phyloP scores from a whole-genome alignment of 1,139 yeast species.

The Pichia cactophila region DNA sequence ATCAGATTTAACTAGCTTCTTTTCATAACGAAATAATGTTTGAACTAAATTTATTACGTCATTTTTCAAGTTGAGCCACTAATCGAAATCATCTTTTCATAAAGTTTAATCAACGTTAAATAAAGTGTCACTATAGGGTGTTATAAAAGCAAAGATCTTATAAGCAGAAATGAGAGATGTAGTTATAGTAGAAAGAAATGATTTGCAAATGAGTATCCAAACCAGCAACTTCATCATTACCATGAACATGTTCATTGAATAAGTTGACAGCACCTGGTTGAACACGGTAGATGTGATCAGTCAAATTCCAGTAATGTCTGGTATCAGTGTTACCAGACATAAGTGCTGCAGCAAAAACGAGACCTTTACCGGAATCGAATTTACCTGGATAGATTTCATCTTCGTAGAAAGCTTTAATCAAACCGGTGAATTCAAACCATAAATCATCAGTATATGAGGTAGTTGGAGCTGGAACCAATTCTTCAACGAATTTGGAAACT shows the following conservation, averaged over 20 bases:
- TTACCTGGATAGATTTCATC: constrained; percentile 35
- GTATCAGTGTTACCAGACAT: constrained; percentile 87
- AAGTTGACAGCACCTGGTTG: constrained; percentile 16
- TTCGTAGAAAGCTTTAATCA: constrained; percentile 42
- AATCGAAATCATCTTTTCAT: too few relatives aligned
- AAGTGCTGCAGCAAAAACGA: constrained; percentile 56
- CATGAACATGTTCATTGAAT: constrained; percentile 15
- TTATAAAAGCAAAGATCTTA: not conserved
- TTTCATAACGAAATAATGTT: too few relatives aligned
- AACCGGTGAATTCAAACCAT: constrained; percentile 41
- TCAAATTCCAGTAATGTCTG: constrained; percentile 64
- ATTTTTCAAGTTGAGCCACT: not conserved
- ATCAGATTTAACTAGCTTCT: too few relatives aligned
- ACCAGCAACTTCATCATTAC: constrained; percentile 37
- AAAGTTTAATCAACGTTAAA: not conserved
- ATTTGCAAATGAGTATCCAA: constrained; percentile 47
- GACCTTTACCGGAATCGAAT: constrained; percentile 34
- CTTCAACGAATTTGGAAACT: constrained; percentile 27
- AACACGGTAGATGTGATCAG: constrained; percentile 66
- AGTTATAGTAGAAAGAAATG: constrained; percentile 45
- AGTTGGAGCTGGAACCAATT: constrained; percentile 41
- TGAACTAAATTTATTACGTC: not conserved
- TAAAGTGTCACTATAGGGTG: not conserved
- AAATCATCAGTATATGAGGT: constrained; percentile 34
- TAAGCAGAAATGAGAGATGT: constrained; percentile 9